phyloP scores from a whole-genome alignment of 257 asterid species.

The Scutellaria minor region DNA sequence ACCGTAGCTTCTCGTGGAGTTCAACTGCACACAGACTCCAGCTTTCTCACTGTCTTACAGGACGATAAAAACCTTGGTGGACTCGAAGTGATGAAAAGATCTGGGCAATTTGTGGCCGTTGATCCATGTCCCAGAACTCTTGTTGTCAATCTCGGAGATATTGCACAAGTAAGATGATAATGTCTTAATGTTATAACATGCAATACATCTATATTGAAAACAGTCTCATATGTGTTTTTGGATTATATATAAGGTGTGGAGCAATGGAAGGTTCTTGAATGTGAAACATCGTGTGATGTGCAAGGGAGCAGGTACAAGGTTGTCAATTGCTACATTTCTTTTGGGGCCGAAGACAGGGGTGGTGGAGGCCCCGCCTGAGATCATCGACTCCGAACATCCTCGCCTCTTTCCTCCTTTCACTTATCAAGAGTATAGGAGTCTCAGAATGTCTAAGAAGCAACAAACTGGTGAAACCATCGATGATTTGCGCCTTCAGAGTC shows the following conservation, averaged over 20 bases:
- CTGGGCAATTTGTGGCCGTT: constrained; percentile 56
- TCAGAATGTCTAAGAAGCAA: constrained; percentile 32
- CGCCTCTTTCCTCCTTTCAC: constrained; percentile 50
- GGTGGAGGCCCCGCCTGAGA: constrained; percentile 46
- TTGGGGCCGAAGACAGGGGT: constrained; percentile 49
- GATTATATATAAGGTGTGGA: constrained; percentile 53
- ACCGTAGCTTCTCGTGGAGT: constrained; percentile 58
- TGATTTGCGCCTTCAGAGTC: constrained; percentile 22
- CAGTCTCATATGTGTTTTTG: background rate
- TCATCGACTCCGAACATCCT: constrained; percentile 52
- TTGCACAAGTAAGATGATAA: constrained; percentile 46
- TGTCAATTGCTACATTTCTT: constrained; percentile 56
- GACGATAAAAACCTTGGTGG: constrained; percentile 74
- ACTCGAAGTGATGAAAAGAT: constrained; percentile 58
- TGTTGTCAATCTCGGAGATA: constrained; percentile 70
- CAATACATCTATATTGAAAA: background rate
- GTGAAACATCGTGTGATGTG: constrained; percentile 68
- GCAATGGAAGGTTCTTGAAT: constrained; percentile 67
- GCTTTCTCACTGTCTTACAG: constrained; percentile 70
- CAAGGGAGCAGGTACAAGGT: constrained; percentile 46
- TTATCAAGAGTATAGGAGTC: constrained; percentile 46
- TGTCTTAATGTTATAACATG: background rate
- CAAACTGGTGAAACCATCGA: constrained; percentile 49
- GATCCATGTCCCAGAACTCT: constrained; percentile 69
- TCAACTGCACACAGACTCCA: constrained; percentile 71